Percentiles rank a stretch among this genome's conserved stretches.
phyloP scores from a whole-genome alignment of 805 yeast genomes.

The Lachancea meyersii region DNA sequence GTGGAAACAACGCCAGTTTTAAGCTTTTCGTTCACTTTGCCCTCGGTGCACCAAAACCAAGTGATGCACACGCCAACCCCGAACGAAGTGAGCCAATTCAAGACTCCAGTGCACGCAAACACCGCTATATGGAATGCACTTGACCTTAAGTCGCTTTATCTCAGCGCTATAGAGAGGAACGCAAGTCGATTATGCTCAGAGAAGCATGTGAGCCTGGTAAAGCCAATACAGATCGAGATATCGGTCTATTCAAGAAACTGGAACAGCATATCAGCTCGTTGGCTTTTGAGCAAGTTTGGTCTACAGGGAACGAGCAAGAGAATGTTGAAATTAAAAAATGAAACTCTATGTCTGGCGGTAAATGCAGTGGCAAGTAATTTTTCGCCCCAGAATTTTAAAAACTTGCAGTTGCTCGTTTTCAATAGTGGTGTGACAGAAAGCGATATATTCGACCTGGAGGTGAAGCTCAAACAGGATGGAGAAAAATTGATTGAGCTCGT shows the following conservation, averaged over 20 bases:
- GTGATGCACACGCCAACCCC: slow-evolving; percentile 20
- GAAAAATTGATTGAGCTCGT: slow-evolving; percentile 33
- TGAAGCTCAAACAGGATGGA: slow-evolving; percentile 31
- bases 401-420: slow-evolving; percentile 34
- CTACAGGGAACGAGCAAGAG: slow-evolving; percentile 4
- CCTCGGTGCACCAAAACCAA: slow-evolving; percentile 21
- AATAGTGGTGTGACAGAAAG: slow-evolving; percentile 35
- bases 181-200: background rate
- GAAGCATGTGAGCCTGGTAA: background rate
- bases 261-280: slow-evolving; percentile 29
- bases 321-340: background rate
- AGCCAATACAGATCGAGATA: slow-evolving; percentile 12
- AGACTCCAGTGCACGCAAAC: slow-evolving; percentile 32
- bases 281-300: slow-evolving; percentile 33
- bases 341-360: slow-evolving; percentile 15
- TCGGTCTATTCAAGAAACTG: slow-evolving; percentile 24
- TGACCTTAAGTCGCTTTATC: slow-evolving; percentile 34
- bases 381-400: slow-evolving; percentile 21
- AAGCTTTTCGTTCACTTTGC: slow-evolving; percentile 17
- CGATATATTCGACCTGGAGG: slow-evolving; percentile 31
- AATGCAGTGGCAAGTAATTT: slow-evolving; percentile 21
- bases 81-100: slow-evolving; percentile 29
- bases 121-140: slow-evolving; percentile 45
- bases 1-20: slow-evolving; percentile 17
- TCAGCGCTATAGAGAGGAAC: slow-evolving; percentile 16